A percentile compares a stretch with the other conserved stretches of the same genome.
Evolutionary conservation across 1,139 yeast species (phyloP).

Genomic region (Schizosaccharomyces versatilis): DNA sequence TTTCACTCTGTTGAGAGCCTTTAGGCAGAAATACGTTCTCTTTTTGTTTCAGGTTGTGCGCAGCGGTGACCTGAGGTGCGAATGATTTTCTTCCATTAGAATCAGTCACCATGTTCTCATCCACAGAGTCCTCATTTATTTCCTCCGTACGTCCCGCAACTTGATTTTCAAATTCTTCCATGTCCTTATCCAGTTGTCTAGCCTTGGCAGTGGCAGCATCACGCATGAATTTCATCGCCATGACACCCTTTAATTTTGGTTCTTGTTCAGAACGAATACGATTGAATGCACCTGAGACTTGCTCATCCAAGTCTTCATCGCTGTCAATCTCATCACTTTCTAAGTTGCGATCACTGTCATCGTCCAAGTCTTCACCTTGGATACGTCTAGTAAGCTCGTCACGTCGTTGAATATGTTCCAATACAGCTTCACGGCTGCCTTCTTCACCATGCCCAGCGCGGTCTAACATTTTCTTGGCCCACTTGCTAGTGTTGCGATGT

Average conservation of each 20-base stretch:
- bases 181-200: neutral
- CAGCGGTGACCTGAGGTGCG: conserved; percentile 27
- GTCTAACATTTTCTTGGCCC: conserved; percentile 82
- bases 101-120: neutral
- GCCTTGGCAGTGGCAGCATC: conserved; percentile 8
- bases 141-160: neutral
- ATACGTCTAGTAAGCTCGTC: conserved; percentile 56
- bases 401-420: conserved; percentile 79
- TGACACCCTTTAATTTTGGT: conserved; percentile 5
- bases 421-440: conserved; percentile 66
- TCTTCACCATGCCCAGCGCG: conserved; percentile 71
- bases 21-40: no score
- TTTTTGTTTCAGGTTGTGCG: no score
- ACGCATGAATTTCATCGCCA: conserved; percentile 10
- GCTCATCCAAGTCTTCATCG: neutral
- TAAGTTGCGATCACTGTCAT: conserved; percentile 22
- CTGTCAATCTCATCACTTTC: conserved; percentile 6
- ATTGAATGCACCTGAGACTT: neutral
- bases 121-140: neutral
- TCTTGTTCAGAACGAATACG: neutral
- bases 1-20: no score
- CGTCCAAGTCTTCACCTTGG: conserved; percentile 32
- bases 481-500: conserved; percentile 67
- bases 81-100: conserved; percentile 54
- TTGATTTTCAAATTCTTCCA: neutral